These are phyloP conservation scores for Actinomortierella ambigua DNA, from an alignment of 371 early-diverging fungal genomes.

Conservation along the genomic window DNA sequence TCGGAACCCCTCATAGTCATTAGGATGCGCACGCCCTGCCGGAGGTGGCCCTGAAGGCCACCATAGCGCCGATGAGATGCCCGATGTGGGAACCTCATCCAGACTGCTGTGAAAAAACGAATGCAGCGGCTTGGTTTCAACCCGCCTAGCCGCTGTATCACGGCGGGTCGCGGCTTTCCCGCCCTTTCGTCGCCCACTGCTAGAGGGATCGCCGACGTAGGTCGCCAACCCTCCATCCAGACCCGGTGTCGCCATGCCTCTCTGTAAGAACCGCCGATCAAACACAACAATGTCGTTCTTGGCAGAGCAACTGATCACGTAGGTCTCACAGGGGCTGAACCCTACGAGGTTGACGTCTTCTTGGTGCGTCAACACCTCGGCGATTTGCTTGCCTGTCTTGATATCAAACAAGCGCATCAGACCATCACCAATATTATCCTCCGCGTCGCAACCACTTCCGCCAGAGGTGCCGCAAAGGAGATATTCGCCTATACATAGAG, in stretches of 20 bases:
- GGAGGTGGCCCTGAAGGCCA: constrained; percentile 15
- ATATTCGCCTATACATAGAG: constrained; percentile 9
- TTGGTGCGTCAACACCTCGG: constrained; percentile 14
- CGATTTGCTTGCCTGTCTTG: constrained; percentile 9
- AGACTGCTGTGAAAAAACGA: constrained; percentile 11
- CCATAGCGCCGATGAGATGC: constrained; percentile 38
- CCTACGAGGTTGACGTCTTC: constrained; percentile 39
- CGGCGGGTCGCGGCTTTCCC: no score
- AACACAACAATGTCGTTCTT: constrained; percentile 35
- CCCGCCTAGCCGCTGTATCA: no score
- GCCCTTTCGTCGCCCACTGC: no score
- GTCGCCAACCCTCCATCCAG: no score
- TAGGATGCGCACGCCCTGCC: not conserved
- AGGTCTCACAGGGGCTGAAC: constrained; percentile 36
- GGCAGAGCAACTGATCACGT: constrained; percentile 29
- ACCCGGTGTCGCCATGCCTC: no score
- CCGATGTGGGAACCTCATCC: constrained; percentile 16
- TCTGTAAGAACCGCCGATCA: constrained; percentile 30
- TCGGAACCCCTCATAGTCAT: no score
- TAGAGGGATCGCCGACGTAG: no score
- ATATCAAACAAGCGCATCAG: constrained; percentile 20
- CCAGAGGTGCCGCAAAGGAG: constrained; percentile 36
- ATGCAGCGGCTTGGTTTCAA: constrained; percentile 10
- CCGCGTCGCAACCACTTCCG: constrained; percentile 13
- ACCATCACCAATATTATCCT: constrained; percentile 36